Evolutionary conservation across 1,284 basidiomycete genomes (phyloP), one percentile per base, ranked within the genome.

Genomic region (Rhodotorula sp.): DNA sequence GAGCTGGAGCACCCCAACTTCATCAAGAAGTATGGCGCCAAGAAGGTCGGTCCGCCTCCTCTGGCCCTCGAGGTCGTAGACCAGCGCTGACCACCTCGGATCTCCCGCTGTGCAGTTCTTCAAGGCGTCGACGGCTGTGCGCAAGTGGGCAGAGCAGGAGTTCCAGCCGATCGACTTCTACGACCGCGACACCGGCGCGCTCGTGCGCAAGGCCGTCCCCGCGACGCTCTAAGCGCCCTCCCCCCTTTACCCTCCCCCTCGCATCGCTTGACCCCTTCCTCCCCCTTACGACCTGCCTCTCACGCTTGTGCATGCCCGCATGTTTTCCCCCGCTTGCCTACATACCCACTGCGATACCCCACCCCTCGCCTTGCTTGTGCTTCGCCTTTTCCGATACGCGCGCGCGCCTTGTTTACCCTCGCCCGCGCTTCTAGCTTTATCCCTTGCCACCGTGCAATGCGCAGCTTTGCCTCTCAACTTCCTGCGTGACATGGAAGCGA

Each of bases 1-100:
- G 80, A 83, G 73, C 81, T 88, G 68, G 84, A 85, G 62, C 88
- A 92, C 72, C 88, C 91, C 59, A 88, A 88, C 13, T 92, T 96
- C 81, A 80, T 81, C 81, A 84, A 84, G 73, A 84, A 84, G 78
- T 82, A 82, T 66, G 87, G 54, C n/a, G 75, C 75, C 22, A 76
- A 74, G 58, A 76, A 76, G 69, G 70, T 71, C 13, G 32, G 65
- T 32, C 48, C 15, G 22, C 13, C 36, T 15, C 13, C 21, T 39
- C 15, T 29, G 12, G 22, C 25, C n/a, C 50, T 15, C 29, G 0
- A 27, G 37, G 34, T 8, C 55, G 12, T 3, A 6, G 9, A 19
- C 13, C 2, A 3, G 2, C 3, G 50, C 46, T 70, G 41, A 61
- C 61, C 9, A 6, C 1, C 6, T 1, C 32, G 9, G 4, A 9